A percentile compares a stretch with the other conserved stretches of the same genome.
These are phyloP conservation scores for Clathrus columnatus DNA, from an alignment of 768 basidiomycete genomes.

Conservation along the genomic window DNA sequence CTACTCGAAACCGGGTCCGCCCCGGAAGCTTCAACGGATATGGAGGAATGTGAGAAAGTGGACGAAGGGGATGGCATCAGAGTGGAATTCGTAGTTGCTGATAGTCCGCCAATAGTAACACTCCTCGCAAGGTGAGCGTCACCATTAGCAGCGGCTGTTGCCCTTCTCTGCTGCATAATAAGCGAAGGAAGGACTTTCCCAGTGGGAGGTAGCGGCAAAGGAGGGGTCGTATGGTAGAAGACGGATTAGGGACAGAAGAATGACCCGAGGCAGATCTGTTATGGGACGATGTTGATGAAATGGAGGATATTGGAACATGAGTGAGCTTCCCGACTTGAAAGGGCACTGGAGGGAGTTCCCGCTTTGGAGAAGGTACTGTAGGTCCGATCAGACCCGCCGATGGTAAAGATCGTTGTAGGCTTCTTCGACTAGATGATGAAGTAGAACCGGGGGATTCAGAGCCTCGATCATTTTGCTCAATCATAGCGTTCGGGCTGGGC, in stretches of 20 bases:
- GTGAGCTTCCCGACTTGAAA: background rate
- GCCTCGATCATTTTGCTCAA: background rate
- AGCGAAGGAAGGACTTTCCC: slow-evolving; percentile 10
- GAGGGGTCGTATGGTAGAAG: background rate
- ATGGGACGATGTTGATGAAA: background rate
- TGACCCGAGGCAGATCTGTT: background rate
- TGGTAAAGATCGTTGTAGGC: background rate
- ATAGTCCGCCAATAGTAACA: background rate
- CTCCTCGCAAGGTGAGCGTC: background rate
- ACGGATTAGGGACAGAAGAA: background rate
- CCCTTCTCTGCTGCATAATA: background rate
- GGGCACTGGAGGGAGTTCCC: background rate
- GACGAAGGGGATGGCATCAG: slow-evolving; percentile 2
- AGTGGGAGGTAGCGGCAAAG: background rate
- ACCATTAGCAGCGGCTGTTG: background rate
- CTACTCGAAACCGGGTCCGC: background rate
- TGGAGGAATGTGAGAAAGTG: background rate
- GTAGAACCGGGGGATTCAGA: background rate
- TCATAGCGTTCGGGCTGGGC: background rate
- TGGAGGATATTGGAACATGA: background rate
- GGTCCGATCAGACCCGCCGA: background rate
- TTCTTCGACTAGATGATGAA: background rate
- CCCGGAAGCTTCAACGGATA: background rate
- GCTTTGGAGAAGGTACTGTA: background rate
- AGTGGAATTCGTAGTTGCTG: background rate